These are phyloP conservation scores for Aegilops umbellulata DNA, from an alignment of 176 grass and related monocot species.

Conservation along the genomic window DNA sequence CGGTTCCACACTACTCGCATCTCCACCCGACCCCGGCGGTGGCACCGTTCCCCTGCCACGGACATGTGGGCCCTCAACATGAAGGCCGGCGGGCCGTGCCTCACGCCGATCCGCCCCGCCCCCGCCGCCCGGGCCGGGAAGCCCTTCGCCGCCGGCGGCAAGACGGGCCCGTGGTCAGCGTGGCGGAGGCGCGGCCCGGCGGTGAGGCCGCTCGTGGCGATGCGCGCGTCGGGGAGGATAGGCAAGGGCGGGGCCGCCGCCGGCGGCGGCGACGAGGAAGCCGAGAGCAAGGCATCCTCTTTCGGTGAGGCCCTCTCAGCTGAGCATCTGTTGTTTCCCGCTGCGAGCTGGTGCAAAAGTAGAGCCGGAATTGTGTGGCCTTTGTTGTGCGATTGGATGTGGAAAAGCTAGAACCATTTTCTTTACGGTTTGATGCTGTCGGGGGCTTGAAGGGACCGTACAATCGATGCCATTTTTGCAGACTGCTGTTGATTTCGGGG, in stretches of 20 bases:
- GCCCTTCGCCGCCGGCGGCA: slow-evolving; percentile 15
- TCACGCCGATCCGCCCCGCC: slow-evolving; percentile 29
- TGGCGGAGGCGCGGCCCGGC: slow-evolving; percentile 22
- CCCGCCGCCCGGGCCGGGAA: not conserved
- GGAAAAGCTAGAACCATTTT: not conserved
- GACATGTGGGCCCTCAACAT: slow-evolving; percentile 64
- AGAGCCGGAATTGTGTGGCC: not conserved
- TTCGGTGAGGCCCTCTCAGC: slow-evolving; percentile 35
- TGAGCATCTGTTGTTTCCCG: not conserved
- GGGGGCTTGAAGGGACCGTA: not conserved
- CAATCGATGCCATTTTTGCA: no score
- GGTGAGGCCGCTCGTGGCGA: slow-evolving; percentile 37
- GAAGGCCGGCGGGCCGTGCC: slow-evolving; percentile 48
- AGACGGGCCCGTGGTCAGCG: not conserved
- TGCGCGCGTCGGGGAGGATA: slow-evolving; percentile 55
- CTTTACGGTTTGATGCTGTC: slow-evolving; percentile 4
- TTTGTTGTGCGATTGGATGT: not conserved
- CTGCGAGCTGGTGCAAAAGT: not conserved
- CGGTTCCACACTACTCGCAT: slow-evolving; percentile 1
- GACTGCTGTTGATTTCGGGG: no score
- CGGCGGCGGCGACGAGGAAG: slow-evolving; percentile 35
- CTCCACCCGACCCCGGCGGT: not conserved
- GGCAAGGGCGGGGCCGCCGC: not conserved
- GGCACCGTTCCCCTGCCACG: slow-evolving; percentile 2
- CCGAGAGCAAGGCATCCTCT: slow-evolving; percentile 40